phyloP scores from a whole-genome alignment of 1,284 basidiomycete species.

The Rhodotorula sp. region DNA sequence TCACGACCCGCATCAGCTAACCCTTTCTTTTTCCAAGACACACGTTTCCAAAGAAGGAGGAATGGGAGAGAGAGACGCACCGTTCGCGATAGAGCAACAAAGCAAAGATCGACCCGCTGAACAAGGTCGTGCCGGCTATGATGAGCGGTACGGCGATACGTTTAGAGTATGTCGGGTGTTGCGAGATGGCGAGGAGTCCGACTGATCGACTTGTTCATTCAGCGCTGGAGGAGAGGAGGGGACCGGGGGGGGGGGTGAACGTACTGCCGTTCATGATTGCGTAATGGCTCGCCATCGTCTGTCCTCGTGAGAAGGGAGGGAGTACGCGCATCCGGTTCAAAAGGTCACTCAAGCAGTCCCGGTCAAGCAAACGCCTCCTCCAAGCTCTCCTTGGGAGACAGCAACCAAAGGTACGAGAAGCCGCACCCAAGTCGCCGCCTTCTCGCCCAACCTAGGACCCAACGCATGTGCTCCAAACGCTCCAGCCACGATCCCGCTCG shows the following conservation, averaged over 20 bases:
- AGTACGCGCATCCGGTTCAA: too few relatives aligned
- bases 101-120: slow-evolving; percentile 37
- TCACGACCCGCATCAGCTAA: background rate
- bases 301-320: too few relatives aligned
- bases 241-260: background rate
- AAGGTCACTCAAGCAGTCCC: too few relatives aligned
- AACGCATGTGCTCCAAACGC: slow-evolving; percentile 33
- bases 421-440: slow-evolving; percentile 33
- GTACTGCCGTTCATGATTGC: slow-evolving; percentile 34
- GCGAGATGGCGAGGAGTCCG: slow-evolving; percentile 36
- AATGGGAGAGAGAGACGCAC: too few relatives aligned
- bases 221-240: too few relatives aligned
- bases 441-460: slow-evolving; percentile 28
- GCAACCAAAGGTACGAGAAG: too few relatives aligned
- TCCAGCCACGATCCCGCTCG: slow-evolving; percentile 2
- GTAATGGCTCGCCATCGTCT: slow-evolving; percentile 27
- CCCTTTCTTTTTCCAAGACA: too few relatives aligned
- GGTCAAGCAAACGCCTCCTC: too few relatives aligned
- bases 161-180: slow-evolving; percentile 32
- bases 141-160: slow-evolving; percentile 31
- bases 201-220: background rate
- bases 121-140: slow-evolving; percentile 31
- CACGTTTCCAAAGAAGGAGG: too few relatives aligned
- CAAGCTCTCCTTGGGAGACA: too few relatives aligned
- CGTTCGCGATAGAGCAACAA: slow-evolving; percentile 26